Conservation (phyloP, 169 alveolate species). For the Plasmodium cynomolgi region DNA sequence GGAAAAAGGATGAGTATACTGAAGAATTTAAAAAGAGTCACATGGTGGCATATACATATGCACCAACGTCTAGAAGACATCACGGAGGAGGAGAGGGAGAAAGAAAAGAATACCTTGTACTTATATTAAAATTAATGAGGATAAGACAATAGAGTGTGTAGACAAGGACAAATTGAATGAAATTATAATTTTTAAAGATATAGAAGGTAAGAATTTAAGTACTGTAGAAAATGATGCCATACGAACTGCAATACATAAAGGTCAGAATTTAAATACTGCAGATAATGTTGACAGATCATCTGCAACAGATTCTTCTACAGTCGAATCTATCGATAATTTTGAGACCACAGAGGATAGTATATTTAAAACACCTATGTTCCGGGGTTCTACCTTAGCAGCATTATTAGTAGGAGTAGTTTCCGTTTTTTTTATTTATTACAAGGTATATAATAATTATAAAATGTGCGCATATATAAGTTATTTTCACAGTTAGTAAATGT, state of each 20-base stretch:
- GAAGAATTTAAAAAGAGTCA: not conserved
- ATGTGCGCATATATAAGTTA: not conserved
- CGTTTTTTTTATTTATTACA: not conserved
- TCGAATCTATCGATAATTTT: not conserved
- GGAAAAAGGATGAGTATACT: not conserved
- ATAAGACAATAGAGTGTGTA: too few species aligned
- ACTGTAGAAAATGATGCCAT: not conserved
- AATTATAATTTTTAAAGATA: too few species aligned
- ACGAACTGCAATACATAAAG: not conserved
- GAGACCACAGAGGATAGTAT: not conserved
- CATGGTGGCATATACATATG: not conserved
- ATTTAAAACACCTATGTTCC: not conserved
- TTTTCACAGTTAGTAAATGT: not conserved
- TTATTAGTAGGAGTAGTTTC: not conserved
- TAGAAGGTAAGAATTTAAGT: too few species aligned
- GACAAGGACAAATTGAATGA: too few species aligned
- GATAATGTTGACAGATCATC: not conserved
- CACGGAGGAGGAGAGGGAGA: not conserved
- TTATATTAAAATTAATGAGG: too few species aligned
- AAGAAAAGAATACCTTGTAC: not conserved
- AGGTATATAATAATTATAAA: not conserved
- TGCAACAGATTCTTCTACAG: not conserved
- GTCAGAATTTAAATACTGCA: not conserved
- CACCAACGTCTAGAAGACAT: not conserved
- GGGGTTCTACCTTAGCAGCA: not conserved